Evolutionary conservation across 2,329 filamentous ascomycete species (phyloP).

Genomic region (Periconia sp.): DNA sequence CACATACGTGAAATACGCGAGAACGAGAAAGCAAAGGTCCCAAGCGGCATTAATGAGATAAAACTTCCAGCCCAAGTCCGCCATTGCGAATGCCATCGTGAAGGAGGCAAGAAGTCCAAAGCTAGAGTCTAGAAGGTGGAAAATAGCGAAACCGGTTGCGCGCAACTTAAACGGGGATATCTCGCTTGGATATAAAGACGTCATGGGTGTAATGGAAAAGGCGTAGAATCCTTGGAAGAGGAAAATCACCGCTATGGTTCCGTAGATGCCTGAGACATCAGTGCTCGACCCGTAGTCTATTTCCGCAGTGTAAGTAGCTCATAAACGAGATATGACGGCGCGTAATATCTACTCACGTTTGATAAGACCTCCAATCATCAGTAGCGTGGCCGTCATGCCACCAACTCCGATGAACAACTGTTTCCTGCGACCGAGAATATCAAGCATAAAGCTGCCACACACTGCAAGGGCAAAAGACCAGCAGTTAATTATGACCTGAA

Average conservation of each 20-base stretch:
- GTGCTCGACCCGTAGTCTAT: constrained; percentile 33
- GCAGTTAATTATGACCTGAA: constrained; percentile 16
- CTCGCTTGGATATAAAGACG: constrained; percentile 3
- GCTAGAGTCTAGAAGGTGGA: not conserved
- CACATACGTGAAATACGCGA: constrained; percentile 38
- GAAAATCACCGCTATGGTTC: constrained; percentile 5
- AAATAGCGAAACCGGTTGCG: not conserved
- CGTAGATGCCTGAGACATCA: constrained; percentile 43
- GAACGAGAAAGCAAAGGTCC: constrained; percentile 44
- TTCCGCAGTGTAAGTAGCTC: not conserved
- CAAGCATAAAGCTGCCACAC: constrained; percentile 34
- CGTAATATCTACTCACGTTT: constrained; percentile 36
- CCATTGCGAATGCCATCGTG: not conserved
- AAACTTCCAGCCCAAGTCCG: constrained; percentile 5
- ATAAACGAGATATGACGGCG: too few relatives aligned
- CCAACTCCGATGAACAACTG: constrained; percentile 2
- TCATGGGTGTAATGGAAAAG: constrained; percentile 5
- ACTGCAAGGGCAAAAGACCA: constrained; percentile 18
- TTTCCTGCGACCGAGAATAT: constrained; percentile 32
- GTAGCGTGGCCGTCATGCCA: constrained; percentile 3
- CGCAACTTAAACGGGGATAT: constrained; percentile 1
- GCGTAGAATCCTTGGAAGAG: constrained; percentile 6
- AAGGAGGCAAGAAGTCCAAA: not conserved
- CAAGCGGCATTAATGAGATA: constrained; percentile 50
- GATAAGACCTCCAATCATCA: constrained; percentile 12